These are phyloP conservation scores for Leccinum uliginosum DNA, from an alignment of 768 basidiomycete species.

Conservation along the genomic window DNA sequence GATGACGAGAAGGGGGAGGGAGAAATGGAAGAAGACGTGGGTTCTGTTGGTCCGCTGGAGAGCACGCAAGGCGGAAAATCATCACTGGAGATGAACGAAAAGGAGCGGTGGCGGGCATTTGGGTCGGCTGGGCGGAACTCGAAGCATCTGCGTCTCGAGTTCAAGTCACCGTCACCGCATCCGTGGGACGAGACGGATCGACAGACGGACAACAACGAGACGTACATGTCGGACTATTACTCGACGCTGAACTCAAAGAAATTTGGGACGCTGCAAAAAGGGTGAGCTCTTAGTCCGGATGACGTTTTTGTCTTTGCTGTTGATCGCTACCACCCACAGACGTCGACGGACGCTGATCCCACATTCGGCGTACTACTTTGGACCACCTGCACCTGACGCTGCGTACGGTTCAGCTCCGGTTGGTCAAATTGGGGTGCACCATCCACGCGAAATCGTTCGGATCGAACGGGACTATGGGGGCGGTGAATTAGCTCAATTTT, in stretches of 20 bases:
- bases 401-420: constrained; percentile 78
- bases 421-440: constrained; percentile 84
- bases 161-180: constrained; percentile 52
- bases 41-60: constrained; percentile 10
- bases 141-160: constrained; percentile 47
- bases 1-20: constrained; percentile 2
- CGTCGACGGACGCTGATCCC: constrained; percentile 53
- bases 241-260: constrained; percentile 41
- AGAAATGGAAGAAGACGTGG: constrained; percentile 11
- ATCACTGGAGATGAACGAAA: constrained; percentile 22
- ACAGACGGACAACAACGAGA: constrained; percentile 38
- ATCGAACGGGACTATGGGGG: constrained; percentile 90
- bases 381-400: constrained; percentile 69
- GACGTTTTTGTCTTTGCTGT: background rate
- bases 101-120: constrained; percentile 23
- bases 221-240: constrained; percentile 34
- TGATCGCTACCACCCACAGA: constrained; percentile 23
- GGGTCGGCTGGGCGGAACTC: constrained; percentile 23
- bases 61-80: constrained; percentile 7
- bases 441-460: constrained; percentile 88
- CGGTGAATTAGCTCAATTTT: constrained; percentile 89
- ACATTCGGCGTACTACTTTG: constrained; percentile 80
- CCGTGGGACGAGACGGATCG: constrained; percentile 63
- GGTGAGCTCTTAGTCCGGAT: constrained; percentile 28
- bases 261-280: constrained; percentile 40